These are phyloP conservation scores for Taphrina deformans DNA, from an alignment of 1,139 yeast genomes.

Conservation along the genomic window DNA sequence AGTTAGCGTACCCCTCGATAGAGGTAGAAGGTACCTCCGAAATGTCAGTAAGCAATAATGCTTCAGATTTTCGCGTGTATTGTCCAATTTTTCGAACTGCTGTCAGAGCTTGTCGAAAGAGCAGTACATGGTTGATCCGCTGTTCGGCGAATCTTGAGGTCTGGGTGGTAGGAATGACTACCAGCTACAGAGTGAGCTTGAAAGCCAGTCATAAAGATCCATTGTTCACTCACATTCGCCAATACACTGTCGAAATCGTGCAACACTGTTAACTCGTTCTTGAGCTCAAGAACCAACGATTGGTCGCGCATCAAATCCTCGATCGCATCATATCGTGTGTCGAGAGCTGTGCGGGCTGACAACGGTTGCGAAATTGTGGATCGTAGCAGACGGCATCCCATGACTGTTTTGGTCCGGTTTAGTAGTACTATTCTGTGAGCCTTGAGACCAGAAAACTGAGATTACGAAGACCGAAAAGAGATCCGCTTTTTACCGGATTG, in stretches of 20 bases:
- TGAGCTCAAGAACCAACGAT: not conserved
- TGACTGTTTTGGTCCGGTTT: slow-evolving; percentile 50
- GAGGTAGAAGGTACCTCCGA: not conserved
- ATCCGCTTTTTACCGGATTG: not conserved
- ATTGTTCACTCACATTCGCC: not conserved
- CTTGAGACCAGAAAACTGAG: not conserved
- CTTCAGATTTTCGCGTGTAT: not conserved
- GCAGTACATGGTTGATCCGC: slow-evolving; percentile 48
- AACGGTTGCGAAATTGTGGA: slow-evolving; percentile 52
- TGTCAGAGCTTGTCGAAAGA: slow-evolving; percentile 46
- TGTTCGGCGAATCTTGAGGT: slow-evolving; percentile 44
- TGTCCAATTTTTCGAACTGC: not conserved
- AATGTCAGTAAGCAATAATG: not conserved
- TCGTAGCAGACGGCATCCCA: slow-evolving; percentile 51
- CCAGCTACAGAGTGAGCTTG: slow-evolving; percentile 37
- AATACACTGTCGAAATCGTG: slow-evolving; percentile 3
- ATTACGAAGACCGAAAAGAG: not conserved
- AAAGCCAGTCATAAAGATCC: not conserved
- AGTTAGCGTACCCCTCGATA: not conserved
- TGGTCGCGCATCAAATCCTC: slow-evolving; percentile 43
- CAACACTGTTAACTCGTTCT: not conserved
- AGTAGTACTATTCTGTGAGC: slow-evolving; percentile 37
- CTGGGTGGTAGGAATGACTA: slow-evolving; percentile 42
- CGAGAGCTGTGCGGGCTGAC: slow-evolving; percentile 47
- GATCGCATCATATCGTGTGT: slow-evolving; percentile 47